Conservation (phyloP, 768 basidiomycete species). For the Suillus luteus region DNA sequence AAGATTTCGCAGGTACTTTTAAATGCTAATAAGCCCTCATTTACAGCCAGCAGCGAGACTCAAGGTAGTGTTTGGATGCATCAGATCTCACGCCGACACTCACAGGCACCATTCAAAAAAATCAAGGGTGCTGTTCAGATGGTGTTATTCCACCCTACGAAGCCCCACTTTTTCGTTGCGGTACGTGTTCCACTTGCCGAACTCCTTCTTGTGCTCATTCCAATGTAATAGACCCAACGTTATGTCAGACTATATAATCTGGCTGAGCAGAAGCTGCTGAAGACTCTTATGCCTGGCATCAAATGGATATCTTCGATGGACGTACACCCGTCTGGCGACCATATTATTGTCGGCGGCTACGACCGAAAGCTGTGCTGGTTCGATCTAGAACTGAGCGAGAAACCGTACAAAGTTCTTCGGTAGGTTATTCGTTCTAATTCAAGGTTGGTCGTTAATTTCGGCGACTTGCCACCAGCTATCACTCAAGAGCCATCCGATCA, state of each 20-base stretch:
- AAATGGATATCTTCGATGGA: conserved; percentile 98
- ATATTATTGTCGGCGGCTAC: conserved; percentile 96
- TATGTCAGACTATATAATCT: conserved; percentile 96
- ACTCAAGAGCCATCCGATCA: conserved; percentile 89
- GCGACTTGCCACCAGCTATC: conserved; percentile 61
- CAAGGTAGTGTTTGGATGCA: conserved; percentile 95
- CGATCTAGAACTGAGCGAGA: conserved; percentile 93
- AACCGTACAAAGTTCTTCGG: conserved; percentile 96
- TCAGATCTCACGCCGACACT: conserved; percentile 89
- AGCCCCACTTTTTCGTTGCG: conserved; percentile 97
- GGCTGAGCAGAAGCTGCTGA: conserved; percentile 88
- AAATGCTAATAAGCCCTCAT: conserved; percentile 16
- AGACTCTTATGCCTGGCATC: conserved; percentile 93
- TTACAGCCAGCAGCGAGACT: conserved; percentile 59
- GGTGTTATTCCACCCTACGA: conserved; percentile 92
- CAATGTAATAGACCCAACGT: conserved; percentile 77
- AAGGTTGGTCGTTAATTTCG: conserved; percentile 18
- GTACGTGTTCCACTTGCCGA: conserved; percentile 48
- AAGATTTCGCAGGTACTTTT: neutral
- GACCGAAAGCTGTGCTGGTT: conserved; percentile 99
- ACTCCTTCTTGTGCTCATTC: conserved; percentile 18
- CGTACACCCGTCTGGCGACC: conserved; percentile 93
- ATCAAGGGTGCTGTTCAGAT: conserved; percentile 88
- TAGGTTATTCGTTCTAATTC: conserved; percentile 30
- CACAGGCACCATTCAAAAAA: conserved; percentile 97